These are phyloP conservation scores for Pilaira anomala DNA, from an alignment of 192 early-diverging fungal species.

Conservation along the genomic window DNA sequence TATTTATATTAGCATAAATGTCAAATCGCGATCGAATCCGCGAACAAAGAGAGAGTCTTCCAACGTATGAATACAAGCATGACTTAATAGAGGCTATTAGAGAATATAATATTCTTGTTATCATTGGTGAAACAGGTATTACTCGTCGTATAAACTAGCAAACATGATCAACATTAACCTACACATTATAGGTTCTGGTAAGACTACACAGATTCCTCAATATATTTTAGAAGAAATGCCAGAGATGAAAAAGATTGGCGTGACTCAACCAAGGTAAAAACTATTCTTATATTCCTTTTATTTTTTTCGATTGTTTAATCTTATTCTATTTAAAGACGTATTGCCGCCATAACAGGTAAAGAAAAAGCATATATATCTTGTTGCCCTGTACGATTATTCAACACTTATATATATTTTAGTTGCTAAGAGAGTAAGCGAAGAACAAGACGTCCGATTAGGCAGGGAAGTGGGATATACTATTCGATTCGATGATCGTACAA, in stretches of 20 bases:
- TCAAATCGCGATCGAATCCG: conserved; percentile 8
- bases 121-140: conserved; percentile 90
- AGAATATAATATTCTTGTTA: conserved; percentile 80
- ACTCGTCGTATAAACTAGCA: too few relatives aligned
- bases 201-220: conserved; percentile 87
- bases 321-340: conserved; percentile 49
- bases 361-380: not conserved
- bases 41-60: conserved; percentile 24
- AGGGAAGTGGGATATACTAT: conserved; percentile 88
- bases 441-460: conserved; percentile 80
- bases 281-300: too few relatives aligned
- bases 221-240: conserved; percentile 62
- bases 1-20: too few relatives aligned
- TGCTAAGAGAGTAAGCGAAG: conserved; percentile 94
- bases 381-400: not conserved
- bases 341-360: conserved; percentile 72
- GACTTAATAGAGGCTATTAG: conserved; percentile 80
- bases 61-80: conserved; percentile 59
- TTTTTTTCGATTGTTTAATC: too few relatives aligned
- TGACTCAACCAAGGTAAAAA: conserved; percentile 72
- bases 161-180: not conserved
- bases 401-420: conserved; percentile 42
- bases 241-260: conserved; percentile 48
- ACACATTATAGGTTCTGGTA: conserved; percentile 57
- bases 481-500: conserved; percentile 93